phyloP scores from a whole-genome alignment of 768 basidiomycete genomes.

The Suillus lakei region DNA sequence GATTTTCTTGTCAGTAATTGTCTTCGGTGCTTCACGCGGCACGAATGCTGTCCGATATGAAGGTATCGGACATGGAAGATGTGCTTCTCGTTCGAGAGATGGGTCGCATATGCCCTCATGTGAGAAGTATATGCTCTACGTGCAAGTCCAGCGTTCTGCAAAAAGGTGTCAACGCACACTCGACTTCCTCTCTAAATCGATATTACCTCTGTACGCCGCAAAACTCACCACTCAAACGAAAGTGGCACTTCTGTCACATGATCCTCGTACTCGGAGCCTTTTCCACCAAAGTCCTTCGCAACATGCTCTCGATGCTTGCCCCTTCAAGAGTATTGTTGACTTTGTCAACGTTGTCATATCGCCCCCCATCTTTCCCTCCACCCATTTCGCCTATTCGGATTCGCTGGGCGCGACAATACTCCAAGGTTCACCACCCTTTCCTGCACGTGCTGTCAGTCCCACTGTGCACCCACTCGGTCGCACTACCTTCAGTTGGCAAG shows the following conservation, averaged over 20 bases:
- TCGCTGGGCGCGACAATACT: conserved; percentile 89
- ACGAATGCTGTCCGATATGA: conserved; percentile 96
- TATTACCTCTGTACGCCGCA: conserved; percentile 67
- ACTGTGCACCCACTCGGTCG: conserved; percentile 97
- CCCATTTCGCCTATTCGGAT: conserved; percentile 88
- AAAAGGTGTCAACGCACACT: conserved; percentile 8
- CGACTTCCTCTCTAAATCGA: conserved; percentile 8
- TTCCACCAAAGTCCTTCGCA: conserved; percentile 88
- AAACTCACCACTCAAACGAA: conserved; percentile 93
- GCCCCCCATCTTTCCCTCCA: conserved; percentile 79
- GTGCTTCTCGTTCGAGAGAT: conserved; percentile 93
- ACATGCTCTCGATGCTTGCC: conserved; percentile 68
- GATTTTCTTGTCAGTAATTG: conserved; percentile 32
- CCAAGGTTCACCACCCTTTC: too few species aligned
- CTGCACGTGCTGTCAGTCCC: conserved; percentile 96
- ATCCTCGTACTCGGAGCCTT: conserved; percentile 77
- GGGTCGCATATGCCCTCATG: conserved; percentile 96
- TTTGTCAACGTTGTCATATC: conserved; percentile 36
- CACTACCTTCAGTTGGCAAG: conserved; percentile 95
- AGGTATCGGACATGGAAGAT: conserved; percentile 97
- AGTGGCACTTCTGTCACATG: conserved; percentile 96
- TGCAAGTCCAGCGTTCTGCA: conserved; percentile 76
- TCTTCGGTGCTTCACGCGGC: conserved; percentile 79
- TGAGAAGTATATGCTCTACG: conserved; percentile 90
- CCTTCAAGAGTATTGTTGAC: conserved; percentile 57